Base-by-base conservation (phyloP, 2,329 filamentous ascomycete genomes). In the Cladosporium sp. region DNA sequence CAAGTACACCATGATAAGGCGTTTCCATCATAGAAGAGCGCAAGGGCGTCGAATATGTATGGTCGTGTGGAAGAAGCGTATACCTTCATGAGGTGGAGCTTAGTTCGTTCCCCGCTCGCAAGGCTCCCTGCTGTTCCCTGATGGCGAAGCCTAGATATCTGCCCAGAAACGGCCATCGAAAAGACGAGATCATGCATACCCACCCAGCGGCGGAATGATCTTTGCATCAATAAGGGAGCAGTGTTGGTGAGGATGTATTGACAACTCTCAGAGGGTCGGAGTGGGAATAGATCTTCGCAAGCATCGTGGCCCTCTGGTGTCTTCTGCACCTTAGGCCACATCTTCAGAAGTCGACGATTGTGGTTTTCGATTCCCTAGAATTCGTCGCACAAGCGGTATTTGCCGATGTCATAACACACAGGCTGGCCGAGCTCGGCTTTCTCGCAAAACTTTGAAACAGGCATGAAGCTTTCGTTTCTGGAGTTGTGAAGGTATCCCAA, bases 261-360 rank as follows among this genome's bases (percentile, higher is more conserved):
- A n/a, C n/a, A n/a, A n/a, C n/a, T n/a, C n/a, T n/a, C n/a, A n/a
- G n/a, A n/a, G n/a, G n/a, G n/a, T n/a, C 22, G 22, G 22, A 4
- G 22, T 9, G 22, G 9, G 9, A 9, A 4, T 27, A 27, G 16
- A 7, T 51, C 30, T 5, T 15, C 16, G 12, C 42, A 13, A 7
- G 35, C 27, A 16, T 53, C 39, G 33, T 50, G 51, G 15, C 43
- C 47, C 7, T 38, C 27, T 9, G 51, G 43, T 7, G 29, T 46
- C 30, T 22, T 30, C 25, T 41, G 30, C 13, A 51, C 53, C 19
- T 27, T 42, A 7, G 51, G 51, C 53, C 53, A 55, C 38, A 55
- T 41, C 11, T 38, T 20, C 11, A 35, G 13, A n/a, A 55, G n/a
- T 20, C 46, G 49, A 5, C 46, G 40, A 19, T 55, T 39, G 38